Evolutionary conservation across 108 stramenopile genomes (phyloP), one percentile per base, ranked within the genome.

Genomic region (Skeletonema tropicum): DNA sequence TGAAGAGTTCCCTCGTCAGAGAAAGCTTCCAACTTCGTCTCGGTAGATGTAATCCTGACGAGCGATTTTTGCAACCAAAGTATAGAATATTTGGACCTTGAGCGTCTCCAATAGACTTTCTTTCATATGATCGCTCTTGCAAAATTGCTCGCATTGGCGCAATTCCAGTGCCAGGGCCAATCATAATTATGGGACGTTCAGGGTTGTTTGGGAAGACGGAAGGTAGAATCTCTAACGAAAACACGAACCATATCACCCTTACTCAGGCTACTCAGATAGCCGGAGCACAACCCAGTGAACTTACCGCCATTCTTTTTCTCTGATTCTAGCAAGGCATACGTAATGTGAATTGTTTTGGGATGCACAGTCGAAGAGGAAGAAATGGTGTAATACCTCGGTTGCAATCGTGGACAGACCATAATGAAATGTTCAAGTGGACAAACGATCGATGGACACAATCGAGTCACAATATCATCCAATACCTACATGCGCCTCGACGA

Each of bases 91-190:
- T 96, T 25, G 55, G 30, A 14, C 94, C 91, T 21, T 90, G 75
- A 1, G 35, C 29, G 23, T 68, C 77, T 52, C 71, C 29, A 12
- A 76, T 55, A 23, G 66, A 41, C 38, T 76, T 57, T 26, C 60
- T 35, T 64, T 87, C 87, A 63, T 89, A 66, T 15, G 79, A 66
- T 42, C 94, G 88, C 74, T 98, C 97, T 81, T 97, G 95, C 52
- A 98, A 78, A 46, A 98, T 66, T 5, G 96, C 96, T 12, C 97
- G 85, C 97, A 99, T 98, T 3, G 99, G 99, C 9, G 99, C 99
- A 55, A 99, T 86, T 7, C 99, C 99, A 1, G 98, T 99, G 29
- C 98, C 98, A 6, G 98, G 98, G n/a, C 98, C 98, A 48, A 99
- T 88, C 91, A 99, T 89, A 12, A 99, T 67, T 17, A 98, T 75